phyloP scores from a whole-genome alignment of 148 eudicot genomes.

The Cornus suecica region DNA sequence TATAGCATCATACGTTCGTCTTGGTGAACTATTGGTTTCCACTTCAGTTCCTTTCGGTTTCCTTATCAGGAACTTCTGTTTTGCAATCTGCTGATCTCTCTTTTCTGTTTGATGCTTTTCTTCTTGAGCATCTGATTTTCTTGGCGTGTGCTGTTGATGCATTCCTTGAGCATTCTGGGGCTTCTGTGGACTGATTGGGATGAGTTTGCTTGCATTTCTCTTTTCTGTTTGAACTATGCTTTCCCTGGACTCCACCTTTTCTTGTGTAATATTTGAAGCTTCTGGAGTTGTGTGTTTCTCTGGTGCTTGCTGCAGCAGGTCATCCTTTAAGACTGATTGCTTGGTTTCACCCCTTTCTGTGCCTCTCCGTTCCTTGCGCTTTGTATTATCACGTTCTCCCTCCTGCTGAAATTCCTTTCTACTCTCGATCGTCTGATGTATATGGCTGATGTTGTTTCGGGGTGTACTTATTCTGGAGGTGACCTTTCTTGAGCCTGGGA shows the following conservation, averaged over 20 bases:
- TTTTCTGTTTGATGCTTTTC: constrained; percentile 38
- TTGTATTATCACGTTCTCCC: constrained; percentile 14
- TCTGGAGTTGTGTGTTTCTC: constrained; percentile 21
- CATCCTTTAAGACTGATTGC: constrained; percentile 17
- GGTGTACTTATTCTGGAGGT: constrained; percentile 21
- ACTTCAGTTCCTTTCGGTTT: constrained; percentile 25
- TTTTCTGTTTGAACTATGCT: constrained; percentile 25
- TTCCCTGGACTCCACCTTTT: constrained; percentile 10
- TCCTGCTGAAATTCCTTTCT: constrained; percentile 13
- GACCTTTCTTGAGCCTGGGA: constrained; percentile 23
- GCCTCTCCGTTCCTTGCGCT: constrained; percentile 12
- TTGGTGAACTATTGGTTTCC: constrained; percentile 19
- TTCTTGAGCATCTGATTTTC: constrained; percentile 32
- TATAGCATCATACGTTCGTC: constrained; percentile 22
- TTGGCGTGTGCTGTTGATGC: constrained; percentile 22
- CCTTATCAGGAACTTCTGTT: constrained; percentile 25
- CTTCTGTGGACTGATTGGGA: constrained; percentile 28
- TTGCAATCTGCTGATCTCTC: constrained; percentile 25
- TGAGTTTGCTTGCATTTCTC: constrained; percentile 19
- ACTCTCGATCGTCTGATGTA: constrained; percentile 15
- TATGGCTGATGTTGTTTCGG: constrained; percentile 25
- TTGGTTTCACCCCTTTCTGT: constrained; percentile 25
- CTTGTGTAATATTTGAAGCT: constrained; percentile 15
- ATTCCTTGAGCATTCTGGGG: constrained; percentile 17
- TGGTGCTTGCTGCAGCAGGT: constrained; percentile 14